Conservation (phyloP, 495 filamentous ascomycete genomes). For the Viridothelium virens region DNA sequence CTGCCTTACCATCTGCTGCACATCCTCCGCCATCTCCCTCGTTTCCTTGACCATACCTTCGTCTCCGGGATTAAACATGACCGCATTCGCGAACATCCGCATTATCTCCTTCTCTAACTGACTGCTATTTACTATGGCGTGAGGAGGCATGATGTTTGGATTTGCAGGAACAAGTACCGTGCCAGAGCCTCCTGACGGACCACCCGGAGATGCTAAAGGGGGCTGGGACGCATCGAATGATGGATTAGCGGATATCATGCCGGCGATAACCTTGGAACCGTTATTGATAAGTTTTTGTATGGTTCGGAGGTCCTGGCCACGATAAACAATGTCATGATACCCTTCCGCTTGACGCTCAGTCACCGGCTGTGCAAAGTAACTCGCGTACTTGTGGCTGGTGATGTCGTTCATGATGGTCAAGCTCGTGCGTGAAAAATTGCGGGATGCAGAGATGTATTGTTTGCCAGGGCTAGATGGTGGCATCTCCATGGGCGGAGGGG, state of each 20-base stretch:
- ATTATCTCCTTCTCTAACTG: slow-evolving; percentile 95
- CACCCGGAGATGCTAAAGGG: slow-evolving; percentile 37
- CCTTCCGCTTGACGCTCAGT: slow-evolving; percentile 79
- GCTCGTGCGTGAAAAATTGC: slow-evolving; percentile 70
- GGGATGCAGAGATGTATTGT: slow-evolving; percentile 32
- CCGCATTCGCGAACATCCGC: slow-evolving; percentile 93
- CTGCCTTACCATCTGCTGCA: slow-evolving; percentile 53
- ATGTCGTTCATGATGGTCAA: slow-evolving; percentile 79
- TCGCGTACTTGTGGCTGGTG: slow-evolving; percentile 73
- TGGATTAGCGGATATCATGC: slow-evolving; percentile 42
- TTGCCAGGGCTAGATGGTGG: slow-evolving; percentile 5
- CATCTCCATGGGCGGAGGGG: slow-evolving; percentile 16
- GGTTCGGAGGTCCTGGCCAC: slow-evolving; percentile 80
- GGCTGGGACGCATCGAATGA: slow-evolving; percentile 31
- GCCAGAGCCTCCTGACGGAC: slow-evolving; percentile 43
- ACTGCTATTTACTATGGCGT: slow-evolving; percentile 84
- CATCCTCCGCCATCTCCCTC: slow-evolving; percentile 71
- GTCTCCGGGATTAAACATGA: slow-evolving; percentile 93
- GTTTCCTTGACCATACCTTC: slow-evolving; percentile 77
- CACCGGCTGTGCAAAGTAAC: slow-evolving; percentile 76
- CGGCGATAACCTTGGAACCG: slow-evolving; percentile 65
- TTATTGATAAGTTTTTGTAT: slow-evolving; percentile 75
- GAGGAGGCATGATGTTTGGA: slow-evolving; percentile 72
- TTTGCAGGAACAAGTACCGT: slow-evolving; percentile 52
- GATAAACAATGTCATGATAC: slow-evolving; percentile 77